Evolutionary conservation across 1,284 basidiomycete genomes (phyloP), one percentile per base, ranked within the genome.

Genomic region (Clitocybe nebularis): DNA sequence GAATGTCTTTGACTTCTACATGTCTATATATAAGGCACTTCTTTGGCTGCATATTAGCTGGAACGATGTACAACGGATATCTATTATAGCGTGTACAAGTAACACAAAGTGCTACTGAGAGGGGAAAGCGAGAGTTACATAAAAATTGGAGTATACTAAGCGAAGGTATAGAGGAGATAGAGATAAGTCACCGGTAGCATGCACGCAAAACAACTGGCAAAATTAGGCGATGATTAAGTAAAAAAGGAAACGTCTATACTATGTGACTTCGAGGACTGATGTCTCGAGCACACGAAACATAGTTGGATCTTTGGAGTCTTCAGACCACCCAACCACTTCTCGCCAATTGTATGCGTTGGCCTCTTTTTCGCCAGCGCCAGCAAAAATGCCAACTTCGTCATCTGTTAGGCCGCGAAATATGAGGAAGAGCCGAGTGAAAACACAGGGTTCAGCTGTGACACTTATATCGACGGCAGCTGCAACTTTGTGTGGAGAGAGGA

Each of bases 401-500:
- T 90, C 87, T n/a, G 72, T 72, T 17, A 90, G 62, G 0, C 87
- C 88, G 22, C 86, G 80, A 66, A 81, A 89, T 61, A 90, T 86
- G 42, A 90, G 72, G 69, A 90, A 90, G 19, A 90, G 64, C 16
- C 87, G 79, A n/a, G 84, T 89, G 61, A 88, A 89, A 46, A 84
- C 68, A 57, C 85, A 88, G 19, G 81, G 78, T 41, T 88, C 84
- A 10, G 76, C 72, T 1, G 83, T 84, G n/a, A 89, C 79, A 1
- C 80, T 79, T 49, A 90, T 86, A 57, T 90, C 87, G 46, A 90
- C 78, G n/a, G 87, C 87, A 1, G 84, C 78, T 5, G 86, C 84
- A 36, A 90, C 83, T 50, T 77, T 82, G 46, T 71, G 69, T 2
- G 86, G 88, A 6, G 79, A 74, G 50, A 90, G 74, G 64, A 90